phyloP scores from a whole-genome alignment of 2,329 filamentous ascomycete genomes.

The Phoma sp. region DNA sequence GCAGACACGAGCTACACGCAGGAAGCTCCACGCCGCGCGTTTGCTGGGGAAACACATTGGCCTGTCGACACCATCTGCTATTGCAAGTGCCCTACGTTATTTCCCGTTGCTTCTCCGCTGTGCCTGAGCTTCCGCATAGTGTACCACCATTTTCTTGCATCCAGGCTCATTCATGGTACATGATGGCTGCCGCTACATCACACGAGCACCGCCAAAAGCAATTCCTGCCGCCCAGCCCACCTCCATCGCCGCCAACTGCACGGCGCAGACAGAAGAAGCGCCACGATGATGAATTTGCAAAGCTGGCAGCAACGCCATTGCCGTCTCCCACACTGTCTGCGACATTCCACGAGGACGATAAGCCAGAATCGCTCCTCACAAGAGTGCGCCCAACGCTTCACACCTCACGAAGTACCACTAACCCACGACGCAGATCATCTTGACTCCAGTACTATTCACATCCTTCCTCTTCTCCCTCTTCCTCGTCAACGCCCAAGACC shows the following conservation, averaged over 20 bases:
- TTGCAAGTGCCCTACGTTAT: neutral
- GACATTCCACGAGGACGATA: conserved; percentile 20
- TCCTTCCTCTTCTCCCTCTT: conserved; percentile 70
- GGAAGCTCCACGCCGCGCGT: conserved; percentile 4
- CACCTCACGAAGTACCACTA: neutral
- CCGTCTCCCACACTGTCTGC: conserved; percentile 32
- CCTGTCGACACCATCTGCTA: neutral
- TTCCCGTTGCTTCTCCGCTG: neutral
- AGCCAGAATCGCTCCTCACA: conserved; percentile 33
- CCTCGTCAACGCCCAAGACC: conserved; percentile 66
- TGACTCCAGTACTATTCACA: conserved; percentile 69
- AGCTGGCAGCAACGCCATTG: conserved; percentile 34
- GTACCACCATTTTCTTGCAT: neutral
- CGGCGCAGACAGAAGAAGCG: conserved; percentile 33
- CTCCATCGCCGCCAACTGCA: conserved; percentile 34
- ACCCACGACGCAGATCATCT: conserved; percentile 49
- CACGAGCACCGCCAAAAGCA: conserved; percentile 20
- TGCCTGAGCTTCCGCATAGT: neutral
- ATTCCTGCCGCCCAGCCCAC: conserved; percentile 35
- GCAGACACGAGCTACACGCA: conserved; percentile 4
- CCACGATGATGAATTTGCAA: conserved; percentile 37
- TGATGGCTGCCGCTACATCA: conserved; percentile 18
- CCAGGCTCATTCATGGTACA: neutral
- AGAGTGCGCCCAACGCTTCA: conserved; percentile 23
- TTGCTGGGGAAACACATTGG: neutral